Percentiles rank a stretch among this genome's conserved stretches.
These are phyloP conservation scores for Nothophoma quercina DNA, from an alignment of 2,329 filamentous ascomycete genomes.

Conservation along the genomic window DNA sequence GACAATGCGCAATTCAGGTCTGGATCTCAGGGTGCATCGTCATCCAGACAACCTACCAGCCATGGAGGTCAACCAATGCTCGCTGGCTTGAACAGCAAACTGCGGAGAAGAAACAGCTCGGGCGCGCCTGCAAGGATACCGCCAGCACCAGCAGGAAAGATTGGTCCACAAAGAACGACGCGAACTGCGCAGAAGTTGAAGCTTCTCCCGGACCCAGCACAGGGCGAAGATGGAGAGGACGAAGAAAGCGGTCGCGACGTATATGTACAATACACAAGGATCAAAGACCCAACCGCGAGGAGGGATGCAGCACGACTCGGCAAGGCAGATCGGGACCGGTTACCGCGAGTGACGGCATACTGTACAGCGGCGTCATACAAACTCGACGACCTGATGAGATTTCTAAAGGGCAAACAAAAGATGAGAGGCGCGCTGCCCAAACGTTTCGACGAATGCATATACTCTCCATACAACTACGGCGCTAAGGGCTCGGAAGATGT, in stretches of 20 bases:
- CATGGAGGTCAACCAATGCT: conserved; percentile 59
- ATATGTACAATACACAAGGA: conserved; percentile 96
- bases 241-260: conserved; percentile 95
- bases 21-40: conserved; percentile 37
- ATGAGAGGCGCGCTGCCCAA: conserved; percentile 84
- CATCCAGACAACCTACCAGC: conserved; percentile 43
- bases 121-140: conserved; percentile 64
- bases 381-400: conserved; percentile 87
- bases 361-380: conserved; percentile 93
- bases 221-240: conserved; percentile 76
- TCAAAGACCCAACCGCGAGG: conserved; percentile 93
- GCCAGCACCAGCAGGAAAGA: conserved; percentile 66
- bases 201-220: conserved; percentile 88
- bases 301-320: conserved; percentile 91
- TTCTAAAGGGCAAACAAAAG: conserved; percentile 83
- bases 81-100: conserved; percentile 83
- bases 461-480: conserved; percentile 87
- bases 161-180: conserved; percentile 92
- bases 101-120: conserved; percentile 85
- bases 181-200: conserved; percentile 98
- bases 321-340: conserved; percentile 85
- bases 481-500: conserved; percentile 52
- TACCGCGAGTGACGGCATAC: conserved; percentile 94
- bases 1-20: conserved; percentile 45
- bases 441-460: conserved; percentile 96